phyloP scores from a whole-genome alignment of 139 green algal species.

The Coelastrella sp. region DNA sequence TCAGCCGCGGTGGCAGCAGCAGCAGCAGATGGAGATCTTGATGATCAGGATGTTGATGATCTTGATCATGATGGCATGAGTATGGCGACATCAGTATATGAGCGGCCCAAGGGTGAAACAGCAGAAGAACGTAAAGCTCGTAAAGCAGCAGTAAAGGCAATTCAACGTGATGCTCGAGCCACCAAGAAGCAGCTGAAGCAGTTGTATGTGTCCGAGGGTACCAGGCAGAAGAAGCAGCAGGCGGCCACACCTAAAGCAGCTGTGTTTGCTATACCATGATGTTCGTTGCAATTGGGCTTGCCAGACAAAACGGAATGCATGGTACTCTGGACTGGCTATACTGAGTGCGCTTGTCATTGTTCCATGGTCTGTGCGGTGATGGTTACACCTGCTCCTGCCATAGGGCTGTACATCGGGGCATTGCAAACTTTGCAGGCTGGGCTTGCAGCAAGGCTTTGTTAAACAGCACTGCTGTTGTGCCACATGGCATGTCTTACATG shows the following conservation, averaged over 20 bases:
- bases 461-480: no score
- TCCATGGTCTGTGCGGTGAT: no score
- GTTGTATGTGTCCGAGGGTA: slow-evolving; percentile 79
- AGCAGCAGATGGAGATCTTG: not conserved
- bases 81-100: slow-evolving; percentile 37
- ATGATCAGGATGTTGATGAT: slow-evolving; percentile 15
- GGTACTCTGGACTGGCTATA: no score
- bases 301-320: no score
- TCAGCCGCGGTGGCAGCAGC: not conserved
- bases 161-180: slow-evolving; percentile 67
- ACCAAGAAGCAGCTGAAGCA: slow-evolving; percentile 89
- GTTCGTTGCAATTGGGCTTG: no score
- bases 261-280: slow-evolving; percentile 56
- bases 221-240: slow-evolving; percentile 63
- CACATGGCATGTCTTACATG: no score
- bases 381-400: no score
- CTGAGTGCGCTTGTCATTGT: no score
- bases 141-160: slow-evolving; percentile 89
- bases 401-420: no score
- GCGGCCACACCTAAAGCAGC: slow-evolving; percentile 43
- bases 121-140: slow-evolving; percentile 82
- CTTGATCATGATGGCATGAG: slow-evolving; percentile 25
- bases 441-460: no score
- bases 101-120: slow-evolving; percentile 79
- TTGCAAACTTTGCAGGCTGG: no score